Conservation (phyloP, 2,329 filamentous ascomycete genomes). For the Penicillium crustosum region DNA sequence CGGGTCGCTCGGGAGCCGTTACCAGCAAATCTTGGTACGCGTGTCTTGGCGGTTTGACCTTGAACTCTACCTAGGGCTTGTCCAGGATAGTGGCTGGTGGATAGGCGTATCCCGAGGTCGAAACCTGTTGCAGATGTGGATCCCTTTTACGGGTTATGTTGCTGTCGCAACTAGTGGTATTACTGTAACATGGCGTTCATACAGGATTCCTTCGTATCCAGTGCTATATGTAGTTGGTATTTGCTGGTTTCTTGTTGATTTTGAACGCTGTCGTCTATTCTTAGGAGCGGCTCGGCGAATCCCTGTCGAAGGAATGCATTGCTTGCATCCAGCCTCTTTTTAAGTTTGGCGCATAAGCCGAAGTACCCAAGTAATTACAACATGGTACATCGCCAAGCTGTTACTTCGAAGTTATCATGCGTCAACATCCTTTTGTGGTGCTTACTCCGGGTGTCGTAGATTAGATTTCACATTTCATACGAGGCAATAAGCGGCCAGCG, state of each 20-base stretch:
- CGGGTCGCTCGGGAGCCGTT: neutral
- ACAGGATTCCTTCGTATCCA: neutral
- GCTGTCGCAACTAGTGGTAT: constrained; percentile 4
- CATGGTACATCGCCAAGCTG: neutral
- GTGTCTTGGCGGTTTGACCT: constrained; percentile 4
- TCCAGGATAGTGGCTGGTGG: neutral
- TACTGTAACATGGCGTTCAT: neutral
- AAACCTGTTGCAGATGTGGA: constrained; percentile 2
- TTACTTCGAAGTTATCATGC: neutral
- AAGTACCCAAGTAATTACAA: neutral
- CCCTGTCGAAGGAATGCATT: neutral
- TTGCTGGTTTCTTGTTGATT: neutral
- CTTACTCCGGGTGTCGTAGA: neutral
- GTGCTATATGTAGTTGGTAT: neutral
- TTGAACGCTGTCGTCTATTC: neutral
- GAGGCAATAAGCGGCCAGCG: neutral
- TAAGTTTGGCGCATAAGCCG: neutral
- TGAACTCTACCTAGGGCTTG: neutral
- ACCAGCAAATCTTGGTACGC: neutral
- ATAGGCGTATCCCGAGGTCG: neutral
- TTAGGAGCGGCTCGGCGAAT: neutral
- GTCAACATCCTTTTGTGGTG: neutral
- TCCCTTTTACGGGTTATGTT: neutral
- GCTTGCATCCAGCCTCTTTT: neutral
- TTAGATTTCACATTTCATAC: neutral